phyloP scores from a whole-genome alignment of 345 rosid genomes.

The Hibiscus syriacus region DNA sequence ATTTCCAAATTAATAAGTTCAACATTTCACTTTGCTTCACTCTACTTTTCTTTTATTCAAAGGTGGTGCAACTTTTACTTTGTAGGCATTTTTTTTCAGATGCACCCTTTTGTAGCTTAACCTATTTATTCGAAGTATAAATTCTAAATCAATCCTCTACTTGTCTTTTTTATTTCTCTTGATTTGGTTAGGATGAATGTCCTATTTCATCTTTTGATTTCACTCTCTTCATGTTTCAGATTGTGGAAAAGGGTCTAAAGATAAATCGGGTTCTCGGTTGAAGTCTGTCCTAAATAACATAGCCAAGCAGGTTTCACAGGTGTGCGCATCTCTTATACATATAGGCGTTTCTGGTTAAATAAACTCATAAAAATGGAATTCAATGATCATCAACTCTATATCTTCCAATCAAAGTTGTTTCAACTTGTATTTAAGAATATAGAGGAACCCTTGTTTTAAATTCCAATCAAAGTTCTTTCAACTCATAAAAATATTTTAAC shows the following conservation, averaged over 20 bases:
- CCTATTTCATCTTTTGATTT: slow-evolving; percentile 4
- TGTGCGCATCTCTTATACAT: not conserved
- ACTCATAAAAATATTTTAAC: not conserved
- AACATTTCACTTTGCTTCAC: not conserved
- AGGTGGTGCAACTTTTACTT: not conserved
- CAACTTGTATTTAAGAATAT: not conserved
- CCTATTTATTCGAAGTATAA: not conserved
- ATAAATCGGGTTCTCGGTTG: slow-evolving; percentile 16
- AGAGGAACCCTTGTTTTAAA: not conserved
- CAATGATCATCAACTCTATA: not conserved
- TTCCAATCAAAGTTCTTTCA: too few relatives aligned
- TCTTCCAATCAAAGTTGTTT: too few relatives aligned
- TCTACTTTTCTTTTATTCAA: not conserved
- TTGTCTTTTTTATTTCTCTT: not conserved
- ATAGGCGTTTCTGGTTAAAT: not conserved
- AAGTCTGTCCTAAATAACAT: not conserved
- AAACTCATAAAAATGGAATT: not conserved
- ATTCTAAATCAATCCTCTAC: not conserved
- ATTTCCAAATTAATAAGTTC: not conserved
- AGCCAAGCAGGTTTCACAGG: not conserved
- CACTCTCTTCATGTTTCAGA: not conserved
- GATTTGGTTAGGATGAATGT: not conserved
- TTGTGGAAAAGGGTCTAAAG: not conserved
- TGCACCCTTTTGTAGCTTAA: not conserved
- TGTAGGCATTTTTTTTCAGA: not conserved